phyloP scores from a whole-genome alignment of 106 monocot genomes.

The Acorus gramineus region DNA sequence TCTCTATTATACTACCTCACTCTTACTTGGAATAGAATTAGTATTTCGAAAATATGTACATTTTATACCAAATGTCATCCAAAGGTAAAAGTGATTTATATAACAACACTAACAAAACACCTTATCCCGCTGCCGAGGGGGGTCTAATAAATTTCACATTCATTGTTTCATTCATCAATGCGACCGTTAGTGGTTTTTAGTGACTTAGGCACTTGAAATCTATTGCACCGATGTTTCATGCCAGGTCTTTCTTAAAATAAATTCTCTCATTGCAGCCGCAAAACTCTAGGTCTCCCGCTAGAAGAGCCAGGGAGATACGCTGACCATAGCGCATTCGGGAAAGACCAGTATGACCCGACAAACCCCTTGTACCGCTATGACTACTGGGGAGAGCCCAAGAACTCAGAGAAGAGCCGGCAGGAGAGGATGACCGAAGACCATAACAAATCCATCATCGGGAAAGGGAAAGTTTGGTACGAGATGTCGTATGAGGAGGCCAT shows the following conservation, averaged over 20 bases:
- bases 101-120: no score
- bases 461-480: constrained; percentile 64
- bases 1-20: no score
- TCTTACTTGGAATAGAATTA: no score
- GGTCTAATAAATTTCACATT: background rate
- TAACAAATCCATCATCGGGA: constrained; percentile 63
- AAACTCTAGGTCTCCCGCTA: constrained; percentile 70
- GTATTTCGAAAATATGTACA: no score
- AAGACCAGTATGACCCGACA: constrained; percentile 57
- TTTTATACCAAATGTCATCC: no score
- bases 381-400: constrained; percentile 88
- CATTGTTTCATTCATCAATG: background rate
- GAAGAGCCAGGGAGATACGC: constrained; percentile 84
- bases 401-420: constrained; percentile 63
- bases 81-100: no score
- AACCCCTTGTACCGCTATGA: constrained; percentile 67
- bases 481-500: constrained; percentile 88
- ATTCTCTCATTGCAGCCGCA: constrained; percentile 46
- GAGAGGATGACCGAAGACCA: constrained; percentile 50
- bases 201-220: no score
- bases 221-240: no score
- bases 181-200: no score
- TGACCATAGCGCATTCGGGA: constrained; percentile 38
- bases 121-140: no score
- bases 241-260: background rate